These are phyloP conservation scores for Coelastrella sp. DNA, from an alignment of 139 green algal genomes.

Conservation along the genomic window DNA sequence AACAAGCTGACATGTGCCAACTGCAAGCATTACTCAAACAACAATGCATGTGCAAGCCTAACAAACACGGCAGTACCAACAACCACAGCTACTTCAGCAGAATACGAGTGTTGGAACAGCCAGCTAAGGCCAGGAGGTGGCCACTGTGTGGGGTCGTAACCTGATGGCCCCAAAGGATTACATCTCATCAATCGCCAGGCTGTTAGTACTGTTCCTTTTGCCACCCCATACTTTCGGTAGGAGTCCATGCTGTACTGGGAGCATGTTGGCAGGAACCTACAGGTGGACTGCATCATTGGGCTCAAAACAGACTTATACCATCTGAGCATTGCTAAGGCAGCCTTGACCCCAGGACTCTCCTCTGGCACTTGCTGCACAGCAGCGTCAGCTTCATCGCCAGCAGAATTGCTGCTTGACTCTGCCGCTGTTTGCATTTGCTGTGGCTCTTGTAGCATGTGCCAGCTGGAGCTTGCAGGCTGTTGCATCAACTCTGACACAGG, in stretches of 20 bases:
- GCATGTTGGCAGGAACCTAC: constrained; percentile 88
- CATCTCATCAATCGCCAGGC: constrained; percentile 85
- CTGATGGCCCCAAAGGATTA: constrained; percentile 69
- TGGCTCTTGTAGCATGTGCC: no score
- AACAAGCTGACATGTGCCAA: no score
- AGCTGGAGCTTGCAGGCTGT: no score
- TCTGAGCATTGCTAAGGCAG: constrained; percentile 68
- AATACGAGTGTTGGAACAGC: constrained; percentile 37
- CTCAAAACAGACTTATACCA: constrained; percentile 74
- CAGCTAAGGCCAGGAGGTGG: constrained; percentile 58
- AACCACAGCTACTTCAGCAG: constrained; percentile 39
- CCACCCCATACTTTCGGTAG: constrained; percentile 71
- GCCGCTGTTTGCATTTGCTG: no score
- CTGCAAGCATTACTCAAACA: constrained; percentile 51
- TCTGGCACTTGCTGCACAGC: background rate
- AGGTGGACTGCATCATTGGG: constrained; percentile 50
- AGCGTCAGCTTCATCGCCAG: no score
- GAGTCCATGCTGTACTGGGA: constrained; percentile 73
- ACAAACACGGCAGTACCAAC: constrained; percentile 21
- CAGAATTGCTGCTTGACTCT: no score
- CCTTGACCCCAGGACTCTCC: constrained; percentile 27
- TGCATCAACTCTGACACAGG: no score
- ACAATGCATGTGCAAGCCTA: constrained; percentile 30
- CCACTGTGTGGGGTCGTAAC: constrained; percentile 69
- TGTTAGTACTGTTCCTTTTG: constrained; percentile 78